Evolutionary conservation across 1,284 basidiomycete genomes (phyloP).

Genomic region (Moesziomyces parantarcticus): DNA sequence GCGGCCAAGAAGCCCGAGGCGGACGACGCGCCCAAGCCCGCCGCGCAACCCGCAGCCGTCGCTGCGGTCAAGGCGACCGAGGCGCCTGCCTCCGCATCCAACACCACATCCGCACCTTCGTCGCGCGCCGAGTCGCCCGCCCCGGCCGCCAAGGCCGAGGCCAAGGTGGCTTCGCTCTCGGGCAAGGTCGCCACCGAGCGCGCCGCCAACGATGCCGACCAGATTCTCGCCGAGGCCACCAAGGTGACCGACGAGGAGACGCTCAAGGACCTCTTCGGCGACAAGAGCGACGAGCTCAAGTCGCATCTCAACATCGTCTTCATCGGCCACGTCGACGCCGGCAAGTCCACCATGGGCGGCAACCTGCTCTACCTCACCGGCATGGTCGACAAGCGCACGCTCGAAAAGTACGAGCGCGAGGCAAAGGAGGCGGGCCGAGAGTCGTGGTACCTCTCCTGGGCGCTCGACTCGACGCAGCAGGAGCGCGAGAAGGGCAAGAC

Average conservation of each 20-base stretch:
- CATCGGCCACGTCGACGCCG: slow-evolving; percentile 67
- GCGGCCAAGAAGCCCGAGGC: slow-evolving; percentile 44
- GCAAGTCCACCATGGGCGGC: slow-evolving; percentile 68
- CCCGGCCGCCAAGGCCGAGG: slow-evolving; percentile 31
- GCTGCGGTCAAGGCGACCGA: slow-evolving; percentile 49
- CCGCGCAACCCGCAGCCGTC: slow-evolving; percentile 43
- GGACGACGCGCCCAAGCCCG: slow-evolving; percentile 18
- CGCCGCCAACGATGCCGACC: slow-evolving; percentile 59
- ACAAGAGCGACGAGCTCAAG: slow-evolving; percentile 63
- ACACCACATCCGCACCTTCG: slow-evolving; percentile 31
- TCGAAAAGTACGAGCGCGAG: slow-evolving; percentile 67
- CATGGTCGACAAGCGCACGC: slow-evolving; percentile 68
- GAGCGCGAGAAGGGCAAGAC: slow-evolving; percentile 68
- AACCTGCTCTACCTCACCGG: slow-evolving; percentile 66
- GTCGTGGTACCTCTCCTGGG: slow-evolving; percentile 67
- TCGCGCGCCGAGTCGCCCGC: slow-evolving; percentile 53
- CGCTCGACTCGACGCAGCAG: slow-evolving; percentile 66
- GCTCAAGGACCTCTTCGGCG: slow-evolving; percentile 66
- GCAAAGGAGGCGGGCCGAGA: slow-evolving; percentile 67
- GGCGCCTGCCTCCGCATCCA: slow-evolving; percentile 19
- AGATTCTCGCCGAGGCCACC: slow-evolving; percentile 63
- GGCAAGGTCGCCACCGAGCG: slow-evolving; percentile 54
- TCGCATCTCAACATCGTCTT: slow-evolving; percentile 67
- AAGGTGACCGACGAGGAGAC: slow-evolving; percentile 67
- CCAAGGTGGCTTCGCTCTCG: slow-evolving; percentile 41